Percentiles rank a stretch among this genome's conserved stretches.
Evolutionary conservation across 1,284 basidiomycete species (phyloP).

Genomic region (Sporisorium scitamineum): DNA sequence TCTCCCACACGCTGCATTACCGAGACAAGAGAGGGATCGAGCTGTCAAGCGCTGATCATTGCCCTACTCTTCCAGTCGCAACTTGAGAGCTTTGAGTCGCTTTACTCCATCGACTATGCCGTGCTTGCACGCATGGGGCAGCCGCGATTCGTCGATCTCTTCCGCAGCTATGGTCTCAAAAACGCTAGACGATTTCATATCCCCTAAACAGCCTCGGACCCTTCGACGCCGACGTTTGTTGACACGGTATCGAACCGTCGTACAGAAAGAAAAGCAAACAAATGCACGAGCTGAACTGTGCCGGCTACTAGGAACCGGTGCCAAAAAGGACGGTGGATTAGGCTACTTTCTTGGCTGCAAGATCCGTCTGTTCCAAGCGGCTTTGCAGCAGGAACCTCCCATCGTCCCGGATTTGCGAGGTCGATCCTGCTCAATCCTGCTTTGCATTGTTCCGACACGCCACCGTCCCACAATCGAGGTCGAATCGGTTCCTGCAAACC

Average conservation of each 20-base stretch:
- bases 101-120: not conserved
- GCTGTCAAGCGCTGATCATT: not conserved
- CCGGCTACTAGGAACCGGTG: not conserved
- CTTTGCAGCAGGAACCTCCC: not conserved
- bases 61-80: no score
- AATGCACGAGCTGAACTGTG: not conserved
- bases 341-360: not conserved
- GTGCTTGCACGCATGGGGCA: not conserved
- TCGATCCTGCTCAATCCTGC: not conserved
- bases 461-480: not conserved
- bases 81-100: no score
- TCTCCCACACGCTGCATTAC: not conserved
- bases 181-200: constrained; percentile 9
- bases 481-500: no score
- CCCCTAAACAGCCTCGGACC: not conserved
- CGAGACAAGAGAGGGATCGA: not conserved
- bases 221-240: constrained; percentile 3
- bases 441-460: not conserved
- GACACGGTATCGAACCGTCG: not conserved
- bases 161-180: no score
- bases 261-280: not conserved
- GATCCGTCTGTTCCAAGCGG: no score
- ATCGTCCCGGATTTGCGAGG: not conserved
- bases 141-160: not conserved
- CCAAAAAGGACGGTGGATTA: not conserved